These are phyloP conservation scores for Pulveroboletus sp. DNA, from an alignment of 768 basidiomycete species.

Conservation along the genomic window DNA sequence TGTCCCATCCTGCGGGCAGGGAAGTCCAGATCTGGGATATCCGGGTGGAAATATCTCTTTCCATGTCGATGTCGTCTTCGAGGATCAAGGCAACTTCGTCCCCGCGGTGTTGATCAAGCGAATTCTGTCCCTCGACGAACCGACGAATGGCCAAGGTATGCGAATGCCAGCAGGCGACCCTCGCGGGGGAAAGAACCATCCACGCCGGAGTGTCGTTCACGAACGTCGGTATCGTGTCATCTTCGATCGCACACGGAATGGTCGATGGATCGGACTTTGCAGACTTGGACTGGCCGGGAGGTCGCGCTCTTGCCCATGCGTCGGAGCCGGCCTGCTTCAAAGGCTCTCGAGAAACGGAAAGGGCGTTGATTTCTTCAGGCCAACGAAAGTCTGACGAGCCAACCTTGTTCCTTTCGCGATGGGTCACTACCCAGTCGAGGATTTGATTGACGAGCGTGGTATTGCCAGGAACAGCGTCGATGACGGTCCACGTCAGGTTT, in stretches of 20 bases:
- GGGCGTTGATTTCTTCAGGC: conserved; percentile 36
- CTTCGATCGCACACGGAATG: conserved; percentile 42
- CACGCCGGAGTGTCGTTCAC: conserved; percentile 38
- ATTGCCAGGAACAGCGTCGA: conserved; percentile 44
- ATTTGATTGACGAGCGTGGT: conserved; percentile 40
- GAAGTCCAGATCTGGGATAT: conserved; percentile 43
- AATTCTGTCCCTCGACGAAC: conserved; percentile 34
- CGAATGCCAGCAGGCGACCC: conserved; percentile 71
- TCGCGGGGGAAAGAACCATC: conserved; percentile 51
- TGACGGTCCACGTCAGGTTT: conserved; percentile 49
- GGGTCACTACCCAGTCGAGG: conserved; percentile 37
- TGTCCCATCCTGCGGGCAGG: conserved; percentile 65
- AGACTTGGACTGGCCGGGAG: background rate
- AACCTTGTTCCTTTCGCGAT: background rate
- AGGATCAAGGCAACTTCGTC: conserved; percentile 51
- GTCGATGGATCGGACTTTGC: background rate
- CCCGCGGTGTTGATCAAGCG: background rate
- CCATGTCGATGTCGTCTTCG: conserved; percentile 81
- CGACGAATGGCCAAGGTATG: conserved; percentile 51
- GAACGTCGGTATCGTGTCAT: conserved; percentile 37
- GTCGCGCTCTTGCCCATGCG: conserved; percentile 10
- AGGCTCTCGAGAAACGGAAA: conserved; percentile 11
- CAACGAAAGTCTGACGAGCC: conserved; percentile 31
- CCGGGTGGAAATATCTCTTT: conserved; percentile 49
- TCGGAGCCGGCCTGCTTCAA: conserved; percentile 21